Percentiles rank a stretch among this genome's conserved stretches.
Evolutionary conservation across 257 asterid species (phyloP).

Genomic region (Schizonepeta tenuifolia): DNA sequence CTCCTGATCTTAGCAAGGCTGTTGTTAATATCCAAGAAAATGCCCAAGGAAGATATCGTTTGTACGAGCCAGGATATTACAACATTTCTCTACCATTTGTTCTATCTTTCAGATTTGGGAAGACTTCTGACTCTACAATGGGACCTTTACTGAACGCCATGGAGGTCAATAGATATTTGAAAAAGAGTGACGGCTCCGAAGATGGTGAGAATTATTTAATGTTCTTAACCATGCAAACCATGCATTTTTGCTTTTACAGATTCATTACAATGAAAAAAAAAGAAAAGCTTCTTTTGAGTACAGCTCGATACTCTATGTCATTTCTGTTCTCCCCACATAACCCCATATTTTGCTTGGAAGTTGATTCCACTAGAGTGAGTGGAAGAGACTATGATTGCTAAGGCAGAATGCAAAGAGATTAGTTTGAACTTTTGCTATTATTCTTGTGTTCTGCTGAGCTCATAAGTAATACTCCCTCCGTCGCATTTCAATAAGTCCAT

Average conservation of each 20-base stretch:
- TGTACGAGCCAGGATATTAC: conserved; percentile 91
- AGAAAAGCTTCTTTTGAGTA: background rate
- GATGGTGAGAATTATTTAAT: conserved; percentile 62
- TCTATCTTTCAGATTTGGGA: conserved; percentile 69
- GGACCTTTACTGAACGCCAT: conserved; percentile 96
- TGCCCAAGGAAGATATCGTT: conserved; percentile 82
- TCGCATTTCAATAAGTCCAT: no score
- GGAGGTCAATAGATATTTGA: conserved; percentile 83
- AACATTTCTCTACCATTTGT: conserved; percentile 89
- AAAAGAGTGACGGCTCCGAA: conserved; percentile 72
- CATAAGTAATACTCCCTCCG: background rate
- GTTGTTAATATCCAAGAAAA: conserved; percentile 89
- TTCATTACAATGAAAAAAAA: background rate
- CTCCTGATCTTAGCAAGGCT: conserved; percentile 77
- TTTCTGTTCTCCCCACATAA: background rate
- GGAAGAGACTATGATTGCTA: background rate
- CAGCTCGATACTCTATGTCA: background rate
- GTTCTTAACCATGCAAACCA: conserved; percentile 20
- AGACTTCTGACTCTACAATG: conserved; percentile 78
- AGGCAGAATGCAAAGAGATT: background rate
- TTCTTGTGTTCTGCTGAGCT: conserved; percentile 7
- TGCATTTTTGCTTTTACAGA: background rate
- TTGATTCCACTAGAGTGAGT: background rate
- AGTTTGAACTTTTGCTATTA: background rate
- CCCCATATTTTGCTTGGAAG: conserved; percentile 7